Conservation (phyloP, 768 basidiomycete genomes). For the Rhizopogon rudus region DNA sequence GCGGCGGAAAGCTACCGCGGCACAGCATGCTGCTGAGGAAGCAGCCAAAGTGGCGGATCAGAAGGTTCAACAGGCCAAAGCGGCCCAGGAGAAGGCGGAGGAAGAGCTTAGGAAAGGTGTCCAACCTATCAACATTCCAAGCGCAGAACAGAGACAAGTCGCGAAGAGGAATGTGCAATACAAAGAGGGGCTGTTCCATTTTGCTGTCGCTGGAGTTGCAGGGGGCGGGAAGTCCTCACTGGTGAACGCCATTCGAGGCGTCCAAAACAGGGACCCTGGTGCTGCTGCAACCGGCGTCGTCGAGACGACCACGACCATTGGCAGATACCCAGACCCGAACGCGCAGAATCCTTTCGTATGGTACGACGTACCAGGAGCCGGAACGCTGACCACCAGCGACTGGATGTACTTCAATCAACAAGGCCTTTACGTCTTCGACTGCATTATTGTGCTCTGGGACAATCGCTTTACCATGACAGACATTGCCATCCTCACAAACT, state of each 20-base stretch:
- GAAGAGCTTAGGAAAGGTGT: conserved; percentile 15
- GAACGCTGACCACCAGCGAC: conserved; percentile 16
- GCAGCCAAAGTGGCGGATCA: conserved; percentile 9
- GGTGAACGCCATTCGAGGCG: conserved; percentile 31
- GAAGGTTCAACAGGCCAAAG: conserved; percentile 10
- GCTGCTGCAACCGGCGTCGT: conserved; percentile 19
- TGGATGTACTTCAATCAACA: conserved; percentile 24
- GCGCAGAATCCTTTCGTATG: conserved; percentile 13
- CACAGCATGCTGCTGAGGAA: conserved; percentile 6
- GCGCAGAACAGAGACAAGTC: conserved; percentile 6
- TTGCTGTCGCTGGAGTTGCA: conserved; percentile 29
- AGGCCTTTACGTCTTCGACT: conserved; percentile 24
- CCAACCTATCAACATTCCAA: conserved; percentile 12
- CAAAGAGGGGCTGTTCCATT: conserved; percentile 25
- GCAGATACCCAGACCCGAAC: conserved; percentile 18
- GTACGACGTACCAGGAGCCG: conserved; percentile 25
- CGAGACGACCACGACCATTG: conserved; percentile 15
- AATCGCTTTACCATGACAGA: conserved; percentile 21
- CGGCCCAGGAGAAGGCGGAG: conserved; percentile 13
- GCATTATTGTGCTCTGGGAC: conserved; percentile 19
- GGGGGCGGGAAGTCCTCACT: conserved; percentile 35
- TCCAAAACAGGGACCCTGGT: conserved; percentile 12
- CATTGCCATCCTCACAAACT: conserved; percentile 19
- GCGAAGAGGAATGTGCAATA: conserved; percentile 18
- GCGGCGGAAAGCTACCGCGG: too few species aligned